Evolutionary conservation across 208 protist species (phyloP), one percentile per base, ranked within the genome.

Genomic region (Wallacemonas sp.): DNA sequence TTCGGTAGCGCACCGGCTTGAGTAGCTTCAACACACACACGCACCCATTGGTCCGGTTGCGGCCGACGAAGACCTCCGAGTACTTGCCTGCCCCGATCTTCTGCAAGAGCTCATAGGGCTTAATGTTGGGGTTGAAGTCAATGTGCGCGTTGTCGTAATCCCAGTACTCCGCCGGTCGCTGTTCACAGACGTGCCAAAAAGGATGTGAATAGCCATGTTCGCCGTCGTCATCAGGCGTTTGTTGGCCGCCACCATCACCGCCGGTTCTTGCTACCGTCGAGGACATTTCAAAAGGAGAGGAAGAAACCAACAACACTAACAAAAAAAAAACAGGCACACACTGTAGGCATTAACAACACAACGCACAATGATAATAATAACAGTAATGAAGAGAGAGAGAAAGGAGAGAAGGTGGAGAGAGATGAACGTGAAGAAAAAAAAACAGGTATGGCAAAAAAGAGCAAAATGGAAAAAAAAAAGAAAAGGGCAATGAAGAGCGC

Each of bases 71-170:
- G 1, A 99, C 99, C 79, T 99, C 98, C 42, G 91, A 98, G 86
- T 99, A 99, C 89, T 99, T 99, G 31, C 96, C 97, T 12, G 89
- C 84, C 5, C 98, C 98, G 31, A 99, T 90, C 72, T 99, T 98
- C 47, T 93, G 81, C 14, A 95, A 64, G 11, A 99, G 84, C 70
- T 99, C 95, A 80, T 99, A 99, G 27, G 98, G 87, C 21, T 98
- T 97, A 55, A 86, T 68, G 54, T 84, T 89, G 66, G 75, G 78
- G 68, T 84, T 91, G 61, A 84, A 95, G 28, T 90, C 70, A 12
- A 98, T 82, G 11, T 68, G 53, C 1, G 82, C 47, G 42, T 84
- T 85, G 62, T 98, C 96, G 77, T 98, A 98, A 55, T 98, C 91
- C 79, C 82, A 98, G 70, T 98, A 98, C 42, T 86, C 77, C n/a